Conservation (phyloP, 495 filamentous ascomycete species). For the Neurospora hispaniola region DNA sequence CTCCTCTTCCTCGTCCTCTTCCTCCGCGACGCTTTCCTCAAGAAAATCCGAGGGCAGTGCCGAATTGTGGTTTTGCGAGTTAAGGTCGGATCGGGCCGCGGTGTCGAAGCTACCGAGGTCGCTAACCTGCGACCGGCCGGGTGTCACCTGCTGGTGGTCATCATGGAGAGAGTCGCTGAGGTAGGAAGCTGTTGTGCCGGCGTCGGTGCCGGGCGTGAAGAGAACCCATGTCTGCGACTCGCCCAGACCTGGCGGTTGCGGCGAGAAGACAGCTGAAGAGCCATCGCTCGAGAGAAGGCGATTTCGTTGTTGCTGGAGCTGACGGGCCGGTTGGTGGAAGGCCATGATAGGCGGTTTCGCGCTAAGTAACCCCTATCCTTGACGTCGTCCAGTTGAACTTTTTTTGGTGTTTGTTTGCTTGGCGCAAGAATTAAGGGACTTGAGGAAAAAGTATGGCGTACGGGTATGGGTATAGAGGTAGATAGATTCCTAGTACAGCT, state of each 20-base stretch:
- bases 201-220: constrained; percentile 67
- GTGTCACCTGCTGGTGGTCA: constrained; percentile 57
- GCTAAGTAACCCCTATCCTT: neutral
- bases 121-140: constrained; percentile 63
- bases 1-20: constrained; percentile 33
- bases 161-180: constrained; percentile 56
- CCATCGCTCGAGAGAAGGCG: constrained; percentile 31
- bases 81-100: constrained; percentile 38
- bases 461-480: neutral
- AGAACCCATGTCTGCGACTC: constrained; percentile 93
- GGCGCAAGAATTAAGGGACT: neutral
- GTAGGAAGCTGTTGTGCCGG: constrained; percentile 52
- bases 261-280: constrained; percentile 32
- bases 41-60: constrained; percentile 34
- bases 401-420: neutral
- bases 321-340: constrained; percentile 66
- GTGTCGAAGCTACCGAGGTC: constrained; percentile 79
- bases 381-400: neutral
- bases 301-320: constrained; percentile 43
- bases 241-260: constrained; percentile 34
- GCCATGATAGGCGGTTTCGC: constrained; percentile 52
- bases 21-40: constrained; percentile 47
- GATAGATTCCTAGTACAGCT: neutral
- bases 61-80: constrained; percentile 28
- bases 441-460: neutral